Base-by-base conservation (phyloP, 2,329 filamentous ascomycete species). In the Rhynchosporium secalis region DNA sequence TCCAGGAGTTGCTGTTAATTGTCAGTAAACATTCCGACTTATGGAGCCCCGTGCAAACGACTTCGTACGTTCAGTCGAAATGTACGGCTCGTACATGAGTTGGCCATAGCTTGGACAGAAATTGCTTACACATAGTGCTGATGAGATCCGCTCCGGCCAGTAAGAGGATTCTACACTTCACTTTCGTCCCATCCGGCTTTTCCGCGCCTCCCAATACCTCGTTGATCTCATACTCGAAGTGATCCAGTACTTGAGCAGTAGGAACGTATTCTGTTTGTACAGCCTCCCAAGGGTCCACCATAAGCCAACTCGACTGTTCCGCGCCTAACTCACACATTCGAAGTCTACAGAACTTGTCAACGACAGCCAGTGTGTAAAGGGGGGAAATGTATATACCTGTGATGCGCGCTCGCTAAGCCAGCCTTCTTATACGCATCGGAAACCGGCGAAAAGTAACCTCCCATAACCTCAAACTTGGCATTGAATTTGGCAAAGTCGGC, bases 251-350 rank as follows among this genome's bases (percentile, higher is more conserved):
- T 70, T 89, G 85, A 45, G 93, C 94, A 0, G 94, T 98, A 15
- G 92, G 92, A 65, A 92, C 88, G 74, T 96, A 98, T 68, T 90
- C 83, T 72, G 88, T 85, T 77, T 96, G 87, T 70, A 89, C 80
- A n/a, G 91, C 90, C 80, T 96, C 93, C 88, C 90, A 96, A 0
- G 90, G 86, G 74, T 96, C 92, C 51, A 95, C 90, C 86, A 92
- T 64, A 64, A 96, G 80, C 87, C 90, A 92, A 70, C 86, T 86
- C 56, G 88, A 87, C 57, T 90, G 87, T 69, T 89, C 83, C 26
- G 92, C 87, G 7, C 92, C 92, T 43, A 96, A 80, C 70, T 90
- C 84, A 76, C 92, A 96, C 93, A 97, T 97, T 66, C 88, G 86
- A 67, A 95, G 83, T 69, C 84, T 86, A 29, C 13, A 40, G 3